Evolutionary conservation across 2,329 filamentous ascomycete genomes (phyloP).

Genomic region (Fusarium sambucinum): DNA sequence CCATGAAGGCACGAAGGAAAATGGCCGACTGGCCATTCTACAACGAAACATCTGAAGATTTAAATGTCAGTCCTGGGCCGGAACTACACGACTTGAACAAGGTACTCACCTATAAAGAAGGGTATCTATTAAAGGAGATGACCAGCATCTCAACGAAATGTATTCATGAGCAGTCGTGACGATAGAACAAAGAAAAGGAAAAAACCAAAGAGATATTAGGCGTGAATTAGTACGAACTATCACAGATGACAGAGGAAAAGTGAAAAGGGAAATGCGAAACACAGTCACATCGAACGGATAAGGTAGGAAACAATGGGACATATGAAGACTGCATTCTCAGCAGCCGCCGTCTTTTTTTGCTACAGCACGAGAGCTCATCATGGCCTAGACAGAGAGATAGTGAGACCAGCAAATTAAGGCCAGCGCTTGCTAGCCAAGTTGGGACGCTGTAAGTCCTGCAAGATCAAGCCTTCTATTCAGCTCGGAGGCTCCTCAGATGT

Average conservation of each 20-base stretch:
- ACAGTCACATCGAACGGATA: conserved; percentile 22
- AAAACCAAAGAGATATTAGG: conserved; percentile 15
- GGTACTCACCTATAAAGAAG: conserved; percentile 45
- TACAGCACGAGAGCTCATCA: conserved; percentile 15
- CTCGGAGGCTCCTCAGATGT: conserved; percentile 19
- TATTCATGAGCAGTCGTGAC: conserved; percentile 44
- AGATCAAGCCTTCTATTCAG: conserved; percentile 41
- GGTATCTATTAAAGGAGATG: conserved; percentile 49
- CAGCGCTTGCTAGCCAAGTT: conserved; percentile 39
- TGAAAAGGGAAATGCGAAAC: conserved; percentile 34
- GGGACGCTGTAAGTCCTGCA: conserved; percentile 36
- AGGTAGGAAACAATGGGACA: conserved; percentile 29
- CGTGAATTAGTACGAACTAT: conserved; percentile 16
- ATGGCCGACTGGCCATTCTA: conserved; percentile 59
- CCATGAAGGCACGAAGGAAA: conserved; percentile 48
- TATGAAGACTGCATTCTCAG: conserved; percentile 36
- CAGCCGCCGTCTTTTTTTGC: conserved; percentile 21
- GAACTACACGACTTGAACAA: neutral
- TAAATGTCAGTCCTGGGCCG: conserved; percentile 12
- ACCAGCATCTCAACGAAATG: conserved; percentile 54
- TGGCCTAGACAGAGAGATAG: conserved; percentile 4
- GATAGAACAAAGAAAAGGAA: conserved; percentile 35
- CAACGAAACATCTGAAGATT: conserved; percentile 55
- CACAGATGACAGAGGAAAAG: conserved; percentile 28
- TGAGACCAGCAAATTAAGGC: conserved; percentile 24